A percentile compares a stretch with the other conserved stretches of the same genome.
These are phyloP conservation scores for Schwanniomyces polymorphus DNA, from an alignment of 805 yeast species.

Conservation along the genomic window DNA sequence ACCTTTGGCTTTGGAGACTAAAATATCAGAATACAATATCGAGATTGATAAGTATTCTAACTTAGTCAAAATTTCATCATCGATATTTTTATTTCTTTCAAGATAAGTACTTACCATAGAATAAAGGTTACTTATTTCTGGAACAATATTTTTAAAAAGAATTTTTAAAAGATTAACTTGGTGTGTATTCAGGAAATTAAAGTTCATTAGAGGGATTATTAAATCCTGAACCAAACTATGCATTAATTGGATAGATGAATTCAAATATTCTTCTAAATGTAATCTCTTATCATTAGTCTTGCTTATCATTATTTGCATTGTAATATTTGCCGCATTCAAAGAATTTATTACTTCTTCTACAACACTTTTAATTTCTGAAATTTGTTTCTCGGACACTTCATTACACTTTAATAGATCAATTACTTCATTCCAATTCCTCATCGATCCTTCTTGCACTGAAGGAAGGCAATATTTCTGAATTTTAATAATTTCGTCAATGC, in stretches of 20 bases:
- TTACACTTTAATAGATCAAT: conserved; percentile 1
- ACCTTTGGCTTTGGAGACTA: conserved; percentile 15
- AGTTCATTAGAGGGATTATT: conserved; percentile 14
- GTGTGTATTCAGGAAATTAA: neutral
- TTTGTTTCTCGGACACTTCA: neutral
- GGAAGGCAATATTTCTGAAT: conserved; percentile 27
- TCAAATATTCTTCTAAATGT: conserved; percentile 45
- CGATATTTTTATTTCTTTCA: conserved; percentile 11
- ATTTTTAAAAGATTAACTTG: conserved; percentile 8
- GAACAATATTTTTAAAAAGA: conserved; percentile 8
- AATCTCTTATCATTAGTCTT: conserved; percentile 43
- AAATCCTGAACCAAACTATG: conserved; percentile 29
- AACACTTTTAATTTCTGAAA: conserved; percentile 1
- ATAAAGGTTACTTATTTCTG: conserved; percentile 12
- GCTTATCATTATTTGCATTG: conserved; percentile 30
- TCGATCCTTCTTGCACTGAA: conserved; percentile 20
- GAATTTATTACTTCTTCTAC: conserved; percentile 20
- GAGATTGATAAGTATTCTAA: conserved; percentile 53
- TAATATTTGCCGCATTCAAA: conserved; percentile 30
- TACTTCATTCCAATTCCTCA: conserved; percentile 17
- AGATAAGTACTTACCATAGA: conserved; percentile 9
- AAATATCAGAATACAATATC: conserved; percentile 40
- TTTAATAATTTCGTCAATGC: conserved; percentile 12
- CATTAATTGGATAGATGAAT: conserved; percentile 40
- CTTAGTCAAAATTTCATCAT: conserved; percentile 56